Evolutionary conservation across 2,329 filamentous ascomycete species (phyloP), one percentile per base, ranked within the genome.

Genomic region (Onygenales sp.): DNA sequence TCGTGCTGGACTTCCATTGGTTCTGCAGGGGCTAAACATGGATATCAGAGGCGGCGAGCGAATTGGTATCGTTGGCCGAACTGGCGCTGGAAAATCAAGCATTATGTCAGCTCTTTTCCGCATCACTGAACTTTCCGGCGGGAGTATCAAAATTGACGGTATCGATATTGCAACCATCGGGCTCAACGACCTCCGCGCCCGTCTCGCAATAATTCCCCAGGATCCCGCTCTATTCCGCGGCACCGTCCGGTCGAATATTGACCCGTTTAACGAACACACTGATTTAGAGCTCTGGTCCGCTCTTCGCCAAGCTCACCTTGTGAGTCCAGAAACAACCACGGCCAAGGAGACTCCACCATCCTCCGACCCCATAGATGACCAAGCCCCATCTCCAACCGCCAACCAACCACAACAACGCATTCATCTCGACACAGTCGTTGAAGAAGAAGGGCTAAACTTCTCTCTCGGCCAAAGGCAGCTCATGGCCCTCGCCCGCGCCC

Each of bases 381-480:
- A 49, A 52, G 42, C 48, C 55, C 31, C 52, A 31, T 34, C 37
- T 3, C 36, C 58, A 14, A 51, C 52, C 6, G 40, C 40, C 13
- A 44, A 32, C 56, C 60, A 48, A 52, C 56, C 46, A 53, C 61
- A 52, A 54, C 59, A 55, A 64, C 83, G 87, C 53, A 86, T 95
- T 56, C 84, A 89, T 59, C 84, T 98, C 21, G 92, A 97, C 70
- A 86, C 81, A 13, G 65, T 82, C 2, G 92, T 97, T 2, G 90
- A 96, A 62, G 93, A 97, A 66, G 92, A 96, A 72, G 93, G 93
- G 0, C 79, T 95, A 56, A 97, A 97, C 71, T 96, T 95, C 75
- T 95, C 89, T 0, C 84, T 97, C 8, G 92, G 92, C 6, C 92
- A 97, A 72, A 83, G 93, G 2, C 93, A 97, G 70, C 81, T 97